phyloP scores from a whole-genome alignment of 306 rosid species.

The Prunus salicina region DNA sequence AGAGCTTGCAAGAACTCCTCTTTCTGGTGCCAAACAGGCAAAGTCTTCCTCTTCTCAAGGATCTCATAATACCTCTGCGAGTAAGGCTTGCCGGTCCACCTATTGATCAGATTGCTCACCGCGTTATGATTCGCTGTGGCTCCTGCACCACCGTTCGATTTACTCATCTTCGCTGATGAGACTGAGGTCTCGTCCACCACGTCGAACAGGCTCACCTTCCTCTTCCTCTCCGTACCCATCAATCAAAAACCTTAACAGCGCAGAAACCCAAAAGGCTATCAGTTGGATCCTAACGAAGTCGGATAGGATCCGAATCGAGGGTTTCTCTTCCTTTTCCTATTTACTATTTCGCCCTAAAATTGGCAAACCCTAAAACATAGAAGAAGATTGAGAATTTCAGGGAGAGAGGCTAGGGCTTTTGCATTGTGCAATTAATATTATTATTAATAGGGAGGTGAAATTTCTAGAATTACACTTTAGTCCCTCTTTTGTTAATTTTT shows the following conservation, averaged over 20 bases:
- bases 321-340: background rate
- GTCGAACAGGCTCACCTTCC: slow-evolving; percentile 87
- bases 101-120: slow-evolving; percentile 45
- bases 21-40: slow-evolving; percentile 95
- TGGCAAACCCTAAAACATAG: slow-evolving; percentile 12
- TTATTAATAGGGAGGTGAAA: background rate
- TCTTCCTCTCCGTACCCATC: slow-evolving; percentile 89
- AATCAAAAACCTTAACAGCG: slow-evolving; percentile 30
- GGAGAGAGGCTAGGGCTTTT: slow-evolving; percentile 6
- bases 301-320: background rate
- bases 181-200: slow-evolving; percentile 65
- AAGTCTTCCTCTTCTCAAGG: slow-evolving; percentile 72
- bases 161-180: slow-evolving; percentile 41
- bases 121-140: slow-evolving; percentile 22
- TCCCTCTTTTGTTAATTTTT: background rate
- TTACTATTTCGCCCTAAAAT: background rate
- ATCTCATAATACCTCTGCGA: slow-evolving; percentile 78
- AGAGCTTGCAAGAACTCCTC: slow-evolving; percentile 70
- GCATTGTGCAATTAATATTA: background rate
- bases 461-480: slow-evolving; percentile 7
- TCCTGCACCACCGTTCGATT: slow-evolving; percentile 47
- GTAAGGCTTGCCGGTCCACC: slow-evolving; percentile 74
- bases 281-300: background rate
- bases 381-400: background rate
- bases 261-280: background rate